Evolutionary conservation across 306 rosid species (phyloP).

Genomic region (Aeschynomene evenia): DNA sequence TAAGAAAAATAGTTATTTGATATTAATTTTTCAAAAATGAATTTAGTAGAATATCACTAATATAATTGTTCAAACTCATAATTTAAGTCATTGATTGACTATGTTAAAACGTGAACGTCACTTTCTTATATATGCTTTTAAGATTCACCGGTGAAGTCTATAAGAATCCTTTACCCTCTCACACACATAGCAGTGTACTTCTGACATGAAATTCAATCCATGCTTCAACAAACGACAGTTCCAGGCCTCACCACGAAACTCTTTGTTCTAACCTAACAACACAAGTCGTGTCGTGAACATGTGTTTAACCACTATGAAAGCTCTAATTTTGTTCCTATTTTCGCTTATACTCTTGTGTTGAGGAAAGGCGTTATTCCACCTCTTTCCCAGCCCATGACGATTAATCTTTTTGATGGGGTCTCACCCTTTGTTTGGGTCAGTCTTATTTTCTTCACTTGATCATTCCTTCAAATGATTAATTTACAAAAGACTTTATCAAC

Average conservation of each 20-base stretch:
- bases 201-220: too few species aligned
- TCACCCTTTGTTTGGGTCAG: background rate
- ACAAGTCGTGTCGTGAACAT: too few species aligned
- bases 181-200: background rate
- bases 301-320: too few species aligned
- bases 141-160: background rate
- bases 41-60: slow-evolving; percentile 33
- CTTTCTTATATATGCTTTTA: background rate
- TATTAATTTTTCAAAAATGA: background rate
- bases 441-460: background rate
- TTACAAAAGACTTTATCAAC: background rate
- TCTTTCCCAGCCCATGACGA: too few species aligned
- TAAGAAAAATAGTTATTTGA: too few species aligned
- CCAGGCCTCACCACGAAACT: too few species aligned
- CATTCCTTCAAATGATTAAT: background rate
- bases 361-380: too few species aligned
- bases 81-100: slow-evolving; percentile 34
- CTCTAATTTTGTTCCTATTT: too few species aligned
- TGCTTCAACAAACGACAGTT: too few species aligned
- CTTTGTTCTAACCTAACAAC: too few species aligned
- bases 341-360: too few species aligned
- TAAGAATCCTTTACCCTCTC: slow-evolving; percentile 14
- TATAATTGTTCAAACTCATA: slow-evolving; percentile 38
- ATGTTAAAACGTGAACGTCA: slow-evolving; percentile 11
- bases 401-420: too few species aligned